A percentile compares a stretch with the other conserved stretches of the same genome.
These are phyloP conservation scores for Blastosporella zonata DNA, from an alignment of 1,284 basidiomycete species.

Conservation along the genomic window DNA sequence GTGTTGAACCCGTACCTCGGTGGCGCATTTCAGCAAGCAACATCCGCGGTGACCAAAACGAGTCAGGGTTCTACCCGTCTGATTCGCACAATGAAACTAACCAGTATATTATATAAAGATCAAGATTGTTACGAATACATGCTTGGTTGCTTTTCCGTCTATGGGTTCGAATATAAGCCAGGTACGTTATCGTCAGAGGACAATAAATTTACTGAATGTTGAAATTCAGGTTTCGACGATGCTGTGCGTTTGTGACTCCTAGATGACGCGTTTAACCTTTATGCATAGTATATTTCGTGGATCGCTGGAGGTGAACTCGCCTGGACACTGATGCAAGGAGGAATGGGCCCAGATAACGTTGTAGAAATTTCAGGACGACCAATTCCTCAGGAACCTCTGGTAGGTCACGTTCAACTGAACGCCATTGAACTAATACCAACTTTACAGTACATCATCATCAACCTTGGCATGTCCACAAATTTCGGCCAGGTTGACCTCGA, in stretches of 20 bases:
- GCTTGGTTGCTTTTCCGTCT: constrained; percentile 44
- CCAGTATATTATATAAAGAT: constrained; percentile 26
- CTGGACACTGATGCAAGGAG: constrained; percentile 77
- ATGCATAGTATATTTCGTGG: constrained; percentile 76
- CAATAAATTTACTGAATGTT: constrained; percentile 2
- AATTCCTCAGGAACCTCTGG: constrained; percentile 85
- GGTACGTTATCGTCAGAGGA: constrained; percentile 25
- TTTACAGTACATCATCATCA: constrained; percentile 73
- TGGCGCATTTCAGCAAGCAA: constrained; percentile 65
- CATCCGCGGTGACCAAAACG: constrained; percentile 52
- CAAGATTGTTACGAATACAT: constrained; percentile 48
- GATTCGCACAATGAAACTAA: background rate
- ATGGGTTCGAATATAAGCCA: constrained; percentile 56
- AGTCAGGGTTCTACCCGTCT: constrained; percentile 29
- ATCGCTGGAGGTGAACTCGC: constrained; percentile 58
- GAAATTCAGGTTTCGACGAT: constrained; percentile 40
- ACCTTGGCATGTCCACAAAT: constrained; percentile 79
- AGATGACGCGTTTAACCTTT: background rate
- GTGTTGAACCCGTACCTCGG: constrained; percentile 56
- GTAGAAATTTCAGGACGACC: constrained; percentile 73
- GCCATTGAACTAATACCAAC: constrained; percentile 4
- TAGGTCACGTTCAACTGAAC: constrained; percentile 25
- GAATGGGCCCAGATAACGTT: constrained; percentile 62
- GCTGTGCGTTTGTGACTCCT: constrained; percentile 29
- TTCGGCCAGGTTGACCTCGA: constrained; percentile 71